Evolutionary conservation across 169 alveolate genomes (phyloP).

Genomic region (Plasmodium falciparum): DNA sequence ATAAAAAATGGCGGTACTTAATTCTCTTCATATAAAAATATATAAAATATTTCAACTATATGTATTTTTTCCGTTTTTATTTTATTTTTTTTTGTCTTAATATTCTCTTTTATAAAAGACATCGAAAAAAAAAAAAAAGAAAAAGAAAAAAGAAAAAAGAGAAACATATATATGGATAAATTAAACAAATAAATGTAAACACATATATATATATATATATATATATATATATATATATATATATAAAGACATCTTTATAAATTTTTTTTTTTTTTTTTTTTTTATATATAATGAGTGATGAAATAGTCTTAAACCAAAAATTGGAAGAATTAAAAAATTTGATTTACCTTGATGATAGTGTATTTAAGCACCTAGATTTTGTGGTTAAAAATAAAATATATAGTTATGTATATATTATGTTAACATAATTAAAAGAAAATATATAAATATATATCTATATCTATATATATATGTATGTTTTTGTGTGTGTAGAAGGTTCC

Average conservation of each 20-base stretch:
- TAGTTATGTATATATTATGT: not conserved
- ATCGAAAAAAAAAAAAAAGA: not conserved
- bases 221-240: not conserved
- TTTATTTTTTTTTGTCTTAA: not conserved
- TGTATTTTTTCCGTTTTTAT: not conserved
- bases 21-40: too few species aligned
- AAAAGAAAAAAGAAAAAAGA: not conserved
- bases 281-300: constrained; percentile 67
- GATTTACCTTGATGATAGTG: constrained; percentile 54
- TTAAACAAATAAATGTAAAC: too few species aligned
- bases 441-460: not conserved
- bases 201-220: constrained; percentile 5
- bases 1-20: too few species aligned
- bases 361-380: constrained; percentile 59
- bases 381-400: constrained; percentile 23
- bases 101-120: too few species aligned
- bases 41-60: not conserved
- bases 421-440: not conserved
- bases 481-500: constrained; percentile 82
- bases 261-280: not conserved
- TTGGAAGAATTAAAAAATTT: constrained; percentile 70
- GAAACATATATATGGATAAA: not conserved
- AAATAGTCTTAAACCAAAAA: constrained; percentile 62
- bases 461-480: constrained; percentile 5
- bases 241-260: not conserved